These are phyloP conservation scores for Mycena floridula DNA, from an alignment of 768 basidiomycete genomes.

Conservation along the genomic window DNA sequence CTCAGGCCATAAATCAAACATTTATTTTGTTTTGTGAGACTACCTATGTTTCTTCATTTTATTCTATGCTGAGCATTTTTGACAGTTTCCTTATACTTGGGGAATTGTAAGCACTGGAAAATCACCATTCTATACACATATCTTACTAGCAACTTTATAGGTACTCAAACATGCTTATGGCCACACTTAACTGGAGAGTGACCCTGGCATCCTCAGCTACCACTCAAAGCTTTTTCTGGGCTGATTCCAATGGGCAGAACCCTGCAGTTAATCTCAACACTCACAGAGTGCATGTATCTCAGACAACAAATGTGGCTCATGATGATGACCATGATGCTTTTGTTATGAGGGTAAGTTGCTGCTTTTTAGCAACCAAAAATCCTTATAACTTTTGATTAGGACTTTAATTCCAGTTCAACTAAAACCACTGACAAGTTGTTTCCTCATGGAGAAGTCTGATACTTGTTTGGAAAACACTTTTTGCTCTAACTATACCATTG, in stretches of 20 bases:
- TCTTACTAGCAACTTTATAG: too few species aligned
- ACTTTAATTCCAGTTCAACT: too few species aligned
- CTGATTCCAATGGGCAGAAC: not conserved
- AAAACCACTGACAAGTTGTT: too few species aligned
- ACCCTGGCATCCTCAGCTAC: not conserved
- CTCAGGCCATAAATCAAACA: conserved; percentile 6
- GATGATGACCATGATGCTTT: not conserved
- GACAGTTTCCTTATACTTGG: conserved; percentile 12
- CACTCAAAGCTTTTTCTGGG: not conserved
- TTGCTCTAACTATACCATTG: too few species aligned
- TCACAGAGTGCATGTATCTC: not conserved
- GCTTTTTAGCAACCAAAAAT: too few species aligned
- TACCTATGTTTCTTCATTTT: not conserved
- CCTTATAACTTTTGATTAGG: too few species aligned
- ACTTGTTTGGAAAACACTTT: too few species aligned
- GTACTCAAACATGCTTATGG: conserved; percentile 5
- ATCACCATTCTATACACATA: not conserved
- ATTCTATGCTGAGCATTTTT: not conserved
- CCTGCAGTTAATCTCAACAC: not conserved
- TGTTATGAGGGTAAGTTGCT: not conserved
- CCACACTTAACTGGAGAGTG: conserved; percentile 3
- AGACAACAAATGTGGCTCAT: not conserved
- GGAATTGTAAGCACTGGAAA: conserved; percentile 5
- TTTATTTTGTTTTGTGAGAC: conserved; percentile 12
- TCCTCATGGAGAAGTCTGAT: too few species aligned